These are phyloP conservation scores for Cryptococcus sp. DNA, from an alignment of 1,284 basidiomycete genomes.

Conservation along the genomic window DNA sequence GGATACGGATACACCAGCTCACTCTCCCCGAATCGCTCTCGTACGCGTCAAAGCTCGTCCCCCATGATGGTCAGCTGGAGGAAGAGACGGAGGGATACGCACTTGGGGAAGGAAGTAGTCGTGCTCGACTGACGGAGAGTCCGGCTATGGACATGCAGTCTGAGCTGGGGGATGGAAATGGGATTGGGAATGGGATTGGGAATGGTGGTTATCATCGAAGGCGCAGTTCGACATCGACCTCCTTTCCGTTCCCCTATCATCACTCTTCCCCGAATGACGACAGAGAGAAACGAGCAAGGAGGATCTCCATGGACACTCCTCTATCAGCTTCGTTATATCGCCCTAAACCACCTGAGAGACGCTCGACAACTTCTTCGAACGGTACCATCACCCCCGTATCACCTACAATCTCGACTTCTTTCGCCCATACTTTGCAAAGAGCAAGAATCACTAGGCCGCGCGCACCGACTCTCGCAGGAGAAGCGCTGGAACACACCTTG, in stretches of 20 bases:
- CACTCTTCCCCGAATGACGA: background rate
- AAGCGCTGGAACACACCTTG: conserved; percentile 31
- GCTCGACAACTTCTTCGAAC: conserved; percentile 20
- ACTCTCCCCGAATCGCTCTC: conserved; percentile 33
- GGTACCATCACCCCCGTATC: conserved; percentile 18
- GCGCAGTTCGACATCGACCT: background rate
- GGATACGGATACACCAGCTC: conserved; percentile 47
- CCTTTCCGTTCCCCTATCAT: background rate
- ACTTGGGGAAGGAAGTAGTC: conserved; percentile 15
- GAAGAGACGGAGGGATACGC: conserved; percentile 2
- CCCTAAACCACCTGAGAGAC: conserved; percentile 3
- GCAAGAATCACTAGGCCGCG: conserved; percentile 24
- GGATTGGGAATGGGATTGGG: too few relatives aligned
- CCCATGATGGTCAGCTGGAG: background rate
- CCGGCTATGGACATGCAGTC: too few relatives aligned
- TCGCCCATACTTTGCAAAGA: conserved; percentile 3
- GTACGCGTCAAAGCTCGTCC: conserved; percentile 25
- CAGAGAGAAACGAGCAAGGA: background rate
- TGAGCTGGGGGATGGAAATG: background rate
- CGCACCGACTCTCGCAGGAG: conserved; percentile 47
- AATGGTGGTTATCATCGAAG: background rate
- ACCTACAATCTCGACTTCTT: conserved; percentile 10
- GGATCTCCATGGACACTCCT: background rate
- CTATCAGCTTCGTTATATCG: background rate
- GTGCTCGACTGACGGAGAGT: background rate